Base-by-base conservation (phyloP, 2,329 filamentous ascomycete species). In the Akanthomyces muscarius region DNA sequence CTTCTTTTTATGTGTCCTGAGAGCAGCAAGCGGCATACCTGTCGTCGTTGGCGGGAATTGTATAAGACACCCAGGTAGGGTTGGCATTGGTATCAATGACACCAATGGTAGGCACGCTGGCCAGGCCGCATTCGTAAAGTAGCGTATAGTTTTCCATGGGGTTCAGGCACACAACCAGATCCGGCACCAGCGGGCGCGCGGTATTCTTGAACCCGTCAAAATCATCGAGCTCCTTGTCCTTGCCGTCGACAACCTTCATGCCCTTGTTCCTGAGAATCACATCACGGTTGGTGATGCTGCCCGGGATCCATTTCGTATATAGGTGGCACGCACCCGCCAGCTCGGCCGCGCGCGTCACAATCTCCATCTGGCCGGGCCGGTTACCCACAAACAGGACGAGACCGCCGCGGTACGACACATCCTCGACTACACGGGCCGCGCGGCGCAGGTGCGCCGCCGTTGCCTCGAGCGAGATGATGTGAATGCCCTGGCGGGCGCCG, bases 21-120 rank as follows among this genome's bases (percentile, higher is more conserved):
- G 41, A 3, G 41, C 18, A 23, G 51, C 41, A 36, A 45, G 11
- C 30, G 11, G 28, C 81, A 72, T 75, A 91, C 89, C 89, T 92
- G 81, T 99, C 95, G 73, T 99, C 95, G 75, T 99, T 99, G 57
- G 92, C 92, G 2, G 95, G 95, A 69, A 99, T 97, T 16, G 91
- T 90, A 73, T 99, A 99, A 4, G 95, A 98, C 57, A 98, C 92
- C 86, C 91, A 94, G 0, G 91, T 91, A 0, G 95, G 91, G 76
- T 98, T 90, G 2, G 88, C 89, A 75, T 99, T 90, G 1, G 95
- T 98, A 76, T 99, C 95, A 68, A 98, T 89, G 63, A 99, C 83
- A 53, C 94, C 95, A 71, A 99, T 95, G 0, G 95, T 98, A 1
- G 95, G 95, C 63, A 99, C 90, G 71, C 89, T 91, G 73, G 91